Evolutionary conservation across 495 filamentous ascomycete species (phyloP).

Genomic region (Chaetomium tenue): DNA sequence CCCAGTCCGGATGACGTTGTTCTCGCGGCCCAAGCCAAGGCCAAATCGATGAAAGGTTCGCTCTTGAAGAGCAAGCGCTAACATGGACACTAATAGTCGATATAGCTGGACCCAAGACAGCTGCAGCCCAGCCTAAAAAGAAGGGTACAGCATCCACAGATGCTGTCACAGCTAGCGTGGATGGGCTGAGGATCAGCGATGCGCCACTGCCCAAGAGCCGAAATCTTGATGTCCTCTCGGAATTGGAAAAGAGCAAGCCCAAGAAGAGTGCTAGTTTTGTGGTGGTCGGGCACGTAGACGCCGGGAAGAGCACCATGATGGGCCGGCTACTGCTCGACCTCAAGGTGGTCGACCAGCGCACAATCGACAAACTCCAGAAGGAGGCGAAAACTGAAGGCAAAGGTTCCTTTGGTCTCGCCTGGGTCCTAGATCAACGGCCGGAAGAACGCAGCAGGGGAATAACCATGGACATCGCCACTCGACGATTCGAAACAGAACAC

Average conservation of each 20-base stretch:
- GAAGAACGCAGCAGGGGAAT: conserved; percentile 87
- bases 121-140: conserved; percentile 36
- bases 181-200: conserved; percentile 63
- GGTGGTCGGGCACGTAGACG: conserved; percentile 96
- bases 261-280: conserved; percentile 93
- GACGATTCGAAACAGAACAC: conserved; percentile 84
- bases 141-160: conserved; percentile 32
- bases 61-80: conserved; percentile 42
- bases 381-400: conserved; percentile 92
- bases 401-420: conserved; percentile 91
- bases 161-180: conserved; percentile 51
- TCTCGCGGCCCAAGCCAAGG: conserved; percentile 81
- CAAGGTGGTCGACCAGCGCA: conserved; percentile 79
- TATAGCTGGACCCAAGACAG: conserved; percentile 48
- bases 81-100: conserved; percentile 44
- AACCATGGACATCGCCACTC: conserved; percentile 96
- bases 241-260: conserved; percentile 68
- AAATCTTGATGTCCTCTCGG: conserved; percentile 78
- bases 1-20: conserved; percentile 96
- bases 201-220: conserved; percentile 75
- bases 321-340: conserved; percentile 88
- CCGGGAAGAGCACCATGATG: conserved; percentile 97
- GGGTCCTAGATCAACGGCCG: conserved; percentile 87
- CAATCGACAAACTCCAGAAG: conserved; percentile 79
- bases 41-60: conserved; percentile 84